Conservation (phyloP, 2,329 filamentous ascomycete genomes). For the Sporothrix pseudoabietina region DNA sequence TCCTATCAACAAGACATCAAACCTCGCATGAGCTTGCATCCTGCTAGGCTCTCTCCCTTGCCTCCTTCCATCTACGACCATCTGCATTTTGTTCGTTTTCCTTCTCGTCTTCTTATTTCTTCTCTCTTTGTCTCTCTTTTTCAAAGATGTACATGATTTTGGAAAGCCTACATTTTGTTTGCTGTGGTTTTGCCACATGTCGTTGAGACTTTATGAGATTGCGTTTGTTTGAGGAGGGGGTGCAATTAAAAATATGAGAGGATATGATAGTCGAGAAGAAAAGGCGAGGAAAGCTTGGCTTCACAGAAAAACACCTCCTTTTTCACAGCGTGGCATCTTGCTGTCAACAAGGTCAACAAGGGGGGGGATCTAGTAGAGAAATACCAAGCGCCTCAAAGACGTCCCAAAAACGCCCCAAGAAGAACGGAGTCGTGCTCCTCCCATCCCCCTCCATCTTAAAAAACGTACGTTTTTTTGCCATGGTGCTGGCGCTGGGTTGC, state of each 20-base stretch:
- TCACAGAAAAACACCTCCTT: neutral
- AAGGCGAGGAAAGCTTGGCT: neutral
- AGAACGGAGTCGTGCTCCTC: neutral
- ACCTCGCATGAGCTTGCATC: neutral
- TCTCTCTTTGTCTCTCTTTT: too few relatives aligned
- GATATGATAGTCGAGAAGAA: neutral
- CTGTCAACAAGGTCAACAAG: constrained; percentile 14
- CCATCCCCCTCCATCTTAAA: neutral
- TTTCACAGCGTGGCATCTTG: neutral
- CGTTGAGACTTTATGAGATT: constrained; percentile 11
- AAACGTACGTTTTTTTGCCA: constrained; percentile 20
- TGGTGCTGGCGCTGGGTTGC: neutral
- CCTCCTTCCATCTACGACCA: constrained; percentile 7
- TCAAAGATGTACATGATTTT: neutral
- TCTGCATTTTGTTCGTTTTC: neutral
- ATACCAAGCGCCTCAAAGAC: neutral
- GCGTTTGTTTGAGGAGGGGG: neutral
- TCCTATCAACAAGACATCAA: neutral
- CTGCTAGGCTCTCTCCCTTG: neutral
- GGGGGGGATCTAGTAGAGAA: neutral
- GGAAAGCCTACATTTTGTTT: neutral
- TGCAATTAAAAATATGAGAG: neutral
- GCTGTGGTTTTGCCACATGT: neutral
- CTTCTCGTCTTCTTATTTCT: neutral
- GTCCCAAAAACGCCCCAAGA: neutral